These are phyloP conservation scores for Arthrobotrys megalospora DNA, from an alignment of 2,329 filamentous ascomycete species.

Conservation along the genomic window DNA sequence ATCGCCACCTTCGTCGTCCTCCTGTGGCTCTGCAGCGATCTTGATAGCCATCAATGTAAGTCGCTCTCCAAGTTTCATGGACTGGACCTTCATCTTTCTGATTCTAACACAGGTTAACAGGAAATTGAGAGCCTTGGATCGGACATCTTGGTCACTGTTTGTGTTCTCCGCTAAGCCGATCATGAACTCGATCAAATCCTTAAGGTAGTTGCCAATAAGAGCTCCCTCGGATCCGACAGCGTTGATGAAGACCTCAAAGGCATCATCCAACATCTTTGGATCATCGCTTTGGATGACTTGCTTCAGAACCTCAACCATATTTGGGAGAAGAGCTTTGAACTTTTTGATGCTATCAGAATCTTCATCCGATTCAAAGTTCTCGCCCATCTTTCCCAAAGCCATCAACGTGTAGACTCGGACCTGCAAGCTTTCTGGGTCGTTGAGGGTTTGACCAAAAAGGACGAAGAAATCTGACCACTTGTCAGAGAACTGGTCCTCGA, in stretches of 20 bases:
- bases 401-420: conserved; percentile 96
- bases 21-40: conserved; percentile 88
- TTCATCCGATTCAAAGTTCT: conserved; percentile 90
- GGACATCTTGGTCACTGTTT: conserved; percentile 84
- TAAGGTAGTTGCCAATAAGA: conserved; percentile 86
- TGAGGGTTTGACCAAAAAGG: conserved; percentile 88
- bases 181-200: conserved; percentile 93
- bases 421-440: conserved; percentile 89
- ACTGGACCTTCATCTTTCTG: conserved; percentile 95
- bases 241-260: conserved; percentile 97
- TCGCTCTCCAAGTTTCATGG: conserved; percentile 86
- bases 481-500: conserved; percentile 86
- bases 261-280: conserved; percentile 88
- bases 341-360: conserved; percentile 79
- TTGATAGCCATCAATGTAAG: conserved; percentile 89
- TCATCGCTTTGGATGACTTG: conserved; percentile 82
- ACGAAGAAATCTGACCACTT: conserved; percentile 84
- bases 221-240: conserved; percentile 90
- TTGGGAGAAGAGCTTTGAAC: conserved; percentile 85
- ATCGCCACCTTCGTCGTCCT: conserved; percentile 80
- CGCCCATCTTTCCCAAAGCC: conserved; percentile 87
- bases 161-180: conserved; percentile 85
- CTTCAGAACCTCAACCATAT: conserved; percentile 92
- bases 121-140: conserved; percentile 92
- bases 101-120: conserved; percentile 92